Evolutionary conservation across 805 yeast genomes (phyloP), one percentile per base, ranked within the genome.

Genomic region (Blastobotrys peoriensis): DNA sequence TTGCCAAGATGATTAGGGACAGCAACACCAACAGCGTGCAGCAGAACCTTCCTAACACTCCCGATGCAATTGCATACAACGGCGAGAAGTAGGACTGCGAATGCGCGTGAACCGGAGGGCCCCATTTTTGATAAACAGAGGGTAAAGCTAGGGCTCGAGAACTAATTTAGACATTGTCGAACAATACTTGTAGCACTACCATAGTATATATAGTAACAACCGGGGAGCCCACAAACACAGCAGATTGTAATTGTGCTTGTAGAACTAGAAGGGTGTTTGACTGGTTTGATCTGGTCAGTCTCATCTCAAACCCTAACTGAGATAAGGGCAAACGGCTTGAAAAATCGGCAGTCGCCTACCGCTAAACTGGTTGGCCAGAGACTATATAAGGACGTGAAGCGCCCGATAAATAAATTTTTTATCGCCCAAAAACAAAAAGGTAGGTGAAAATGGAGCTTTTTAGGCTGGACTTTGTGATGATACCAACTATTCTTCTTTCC

Each of bases 401-500:
- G 10, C 30, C 30, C 30, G 30, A 25, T 25, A 25, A 25, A 25
- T 25, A 25, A 25, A 25, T 25, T 34, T 5, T n/a, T 38, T 38
- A 17, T 38, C 33, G 9, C 13, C 40, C 8, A 16, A 9, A 18
- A 36, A 36, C 18, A 16, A 34, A 13, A 34, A 34, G 15, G 36
- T 36, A 16, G 21, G 38, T 17, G 15, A 23, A 20, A 16, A 19
- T 6, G 27, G 8, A 36, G 21, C 38, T 19, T 19, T 36, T n/a
- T 5, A 13, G 35, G 13, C 5, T 39, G 34, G 3, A 16, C 49
- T 40, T 57, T 40, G 57, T 64, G 69, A 64, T 64, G 68, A 63
- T 48, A 58, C 49, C 50, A 59, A 65, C 67, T 50, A 51, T 44
- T 56, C 61, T 61, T 61, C 64, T 54, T 54, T 58, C 57, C 58